Evolutionary conservation across 2,329 filamentous ascomycete species (phyloP).

Genomic region (Epichloe hybrida): DNA sequence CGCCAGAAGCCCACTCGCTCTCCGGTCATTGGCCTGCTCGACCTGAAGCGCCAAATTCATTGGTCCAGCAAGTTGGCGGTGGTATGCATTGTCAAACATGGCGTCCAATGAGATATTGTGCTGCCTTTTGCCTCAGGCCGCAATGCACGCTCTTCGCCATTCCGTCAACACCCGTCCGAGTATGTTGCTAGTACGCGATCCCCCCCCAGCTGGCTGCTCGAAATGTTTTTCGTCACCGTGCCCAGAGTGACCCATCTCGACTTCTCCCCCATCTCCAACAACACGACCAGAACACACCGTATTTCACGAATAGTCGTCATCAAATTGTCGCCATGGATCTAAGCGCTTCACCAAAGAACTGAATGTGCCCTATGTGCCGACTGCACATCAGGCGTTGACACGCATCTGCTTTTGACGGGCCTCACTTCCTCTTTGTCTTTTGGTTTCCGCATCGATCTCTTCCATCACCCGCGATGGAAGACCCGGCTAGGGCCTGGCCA

Average conservation of each 20-base stretch:
- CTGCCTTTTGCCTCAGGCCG: conserved; percentile 8
- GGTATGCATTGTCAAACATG: conserved; percentile 1
- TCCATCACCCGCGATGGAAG: conserved; percentile 33
- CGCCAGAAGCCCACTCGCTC: not conserved
- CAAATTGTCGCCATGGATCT: conserved; percentile 10
- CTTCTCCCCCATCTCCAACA: conserved; percentile 4
- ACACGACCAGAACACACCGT: conserved; percentile 2
- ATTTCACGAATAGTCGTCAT: conserved; percentile 1
- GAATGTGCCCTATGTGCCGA: conserved; percentile 5
- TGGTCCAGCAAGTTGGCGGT: conserved; percentile 3
- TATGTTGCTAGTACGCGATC: conserved; percentile 9
- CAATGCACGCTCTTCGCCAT: not conserved
- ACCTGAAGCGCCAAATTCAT: not conserved
- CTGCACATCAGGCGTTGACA: conserved; percentile 1
- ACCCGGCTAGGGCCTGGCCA: conserved; percentile 39
- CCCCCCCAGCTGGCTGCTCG: conserved; percentile 6
- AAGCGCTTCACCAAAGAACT: conserved; percentile 4
- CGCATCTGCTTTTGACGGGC: conserved; percentile 1
- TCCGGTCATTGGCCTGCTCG: not conserved
- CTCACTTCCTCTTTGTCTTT: not conserved
- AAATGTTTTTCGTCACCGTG: conserved; percentile 8
- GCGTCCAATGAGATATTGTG: conserved; percentile 6
- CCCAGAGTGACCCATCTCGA: conserved; percentile 3
- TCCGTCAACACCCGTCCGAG: not conserved
- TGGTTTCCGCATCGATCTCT: not conserved